Evolutionary conservation across 2,329 filamentous ascomycete species (phyloP).

Genomic region (Metarhizium sp.): DNA sequence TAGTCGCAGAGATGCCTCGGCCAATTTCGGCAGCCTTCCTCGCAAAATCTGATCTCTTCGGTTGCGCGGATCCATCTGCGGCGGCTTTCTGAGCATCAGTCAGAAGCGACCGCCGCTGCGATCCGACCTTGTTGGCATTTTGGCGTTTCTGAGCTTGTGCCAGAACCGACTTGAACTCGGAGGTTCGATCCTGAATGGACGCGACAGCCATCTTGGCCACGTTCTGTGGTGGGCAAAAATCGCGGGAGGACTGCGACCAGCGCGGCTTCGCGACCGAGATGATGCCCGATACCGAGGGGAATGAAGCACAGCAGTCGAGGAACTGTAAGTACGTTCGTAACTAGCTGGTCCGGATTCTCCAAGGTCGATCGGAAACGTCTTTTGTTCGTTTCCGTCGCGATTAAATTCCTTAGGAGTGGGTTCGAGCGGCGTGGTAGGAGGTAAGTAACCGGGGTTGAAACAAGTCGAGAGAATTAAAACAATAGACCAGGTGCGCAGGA

Average conservation of each 20-base stretch:
- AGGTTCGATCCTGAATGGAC: conserved; percentile 92
- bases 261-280: conserved; percentile 16
- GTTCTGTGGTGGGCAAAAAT: neutral
- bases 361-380: neutral
- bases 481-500: neutral
- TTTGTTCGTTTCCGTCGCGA: neutral
- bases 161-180: conserved; percentile 89
- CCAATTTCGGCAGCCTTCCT: conserved; percentile 86
- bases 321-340: neutral
- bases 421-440: neutral
- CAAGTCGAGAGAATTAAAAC: neutral
- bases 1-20: conserved; percentile 80
- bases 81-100: conserved; percentile 61
- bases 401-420: neutral
- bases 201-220: conserved; percentile 45
- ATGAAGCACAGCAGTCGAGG: neutral
- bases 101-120: conserved; percentile 73
- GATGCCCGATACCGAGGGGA: neutral
- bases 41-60: conserved; percentile 82
- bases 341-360: neutral
- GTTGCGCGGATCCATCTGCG: conserved; percentile 42
- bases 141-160: conserved; percentile 75
- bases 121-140: conserved; percentile 64
- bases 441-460: neutral
- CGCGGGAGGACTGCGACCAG: conserved; percentile 22